Base-by-base conservation (phyloP, 495 filamentous ascomycete species). In the Xylaria castorea region DNA sequence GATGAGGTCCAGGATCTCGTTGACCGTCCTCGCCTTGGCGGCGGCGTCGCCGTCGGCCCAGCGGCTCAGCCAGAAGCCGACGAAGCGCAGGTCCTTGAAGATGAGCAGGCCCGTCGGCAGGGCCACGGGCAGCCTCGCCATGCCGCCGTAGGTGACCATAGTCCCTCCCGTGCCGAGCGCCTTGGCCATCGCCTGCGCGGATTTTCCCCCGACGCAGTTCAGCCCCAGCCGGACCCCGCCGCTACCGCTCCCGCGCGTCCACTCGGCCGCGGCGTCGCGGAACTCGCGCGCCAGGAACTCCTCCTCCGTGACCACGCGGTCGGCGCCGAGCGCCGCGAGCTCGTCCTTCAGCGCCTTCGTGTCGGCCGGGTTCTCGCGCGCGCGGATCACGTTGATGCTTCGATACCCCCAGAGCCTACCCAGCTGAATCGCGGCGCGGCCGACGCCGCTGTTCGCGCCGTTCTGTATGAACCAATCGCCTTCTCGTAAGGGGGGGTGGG, bases 391-490 rank as follows among this genome's bases (percentile, higher is more conserved):
- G 77, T 97, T 98, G 69, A 99, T 89, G 58, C 90, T 94, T 75
- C 93, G 90, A 71, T 94, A 87, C 0, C 95, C 95, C 96, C 95
- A 98, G 63, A 92, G 81, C 66, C 82, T 83, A 1, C 88, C 94
- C 0, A 99, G 78, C 81, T 99, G 96, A 67, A 97, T 93, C 22
- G 92, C 95, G 11, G 93, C 91, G 42, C 96, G 82, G 6, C 96
- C 96, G 30, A 98, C 96, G 1, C 94, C 97, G 64, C 88, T 91
- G 78, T 99, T 99, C 11, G 96, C 96, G 2, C 96, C 97, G 76
- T 99, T 99, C 85, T 99, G 97, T 48, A 98, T 85, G 72, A 97
- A 91, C 97, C 97, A 99, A 44, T 92, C 88, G 16, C 93, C 92
- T 65, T 91, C 89, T 61, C 68, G 68, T n/a, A 75, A 67, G 48